A percentile compares a stretch with the other conserved stretches of the same genome.
Evolutionary conservation across 495 filamentous ascomycete genomes (phyloP).

Genomic region (Annulohypoxylon nitens): DNA sequence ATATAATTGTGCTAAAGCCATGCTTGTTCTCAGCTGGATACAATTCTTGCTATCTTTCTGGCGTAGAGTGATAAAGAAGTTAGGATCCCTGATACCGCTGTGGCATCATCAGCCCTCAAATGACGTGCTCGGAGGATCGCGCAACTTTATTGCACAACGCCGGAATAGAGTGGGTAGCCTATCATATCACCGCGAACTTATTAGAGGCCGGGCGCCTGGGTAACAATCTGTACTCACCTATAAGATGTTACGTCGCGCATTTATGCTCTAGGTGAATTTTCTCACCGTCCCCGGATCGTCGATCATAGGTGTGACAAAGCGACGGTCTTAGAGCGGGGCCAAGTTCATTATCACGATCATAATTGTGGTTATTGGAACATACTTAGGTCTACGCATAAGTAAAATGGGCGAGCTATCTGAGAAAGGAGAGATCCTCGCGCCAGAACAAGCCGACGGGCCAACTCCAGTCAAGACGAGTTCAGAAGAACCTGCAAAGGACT

Average conservation of each 20-base stretch:
- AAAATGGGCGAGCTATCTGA: slow-evolving; percentile 26
- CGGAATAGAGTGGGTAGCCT: slow-evolving; percentile 17
- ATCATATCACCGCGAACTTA: slow-evolving; percentile 13
- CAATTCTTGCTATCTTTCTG: not conserved
- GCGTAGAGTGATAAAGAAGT: not conserved
- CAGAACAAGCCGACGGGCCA: slow-evolving; percentile 4
- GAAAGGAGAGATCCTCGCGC: slow-evolving; percentile 20
- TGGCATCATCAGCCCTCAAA: slow-evolving; percentile 43
- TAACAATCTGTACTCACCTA: not conserved
- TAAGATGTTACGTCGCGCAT: not conserved
- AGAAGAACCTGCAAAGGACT: slow-evolving; percentile 8
- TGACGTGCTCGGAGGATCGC: slow-evolving; percentile 35
- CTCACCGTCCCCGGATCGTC: not conserved
- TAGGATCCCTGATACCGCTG: slow-evolving; percentile 9
- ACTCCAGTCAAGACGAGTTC: slow-evolving; percentile 8
- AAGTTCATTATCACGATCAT: not conserved
- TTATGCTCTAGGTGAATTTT: not conserved
- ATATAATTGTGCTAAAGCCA: not conserved
- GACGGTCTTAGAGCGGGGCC: not conserved
- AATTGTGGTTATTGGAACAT: not conserved
- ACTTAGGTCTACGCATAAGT: not conserved
- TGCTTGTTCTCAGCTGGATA: not conserved
- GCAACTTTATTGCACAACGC: slow-evolving; percentile 28
- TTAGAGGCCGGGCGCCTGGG: not conserved
- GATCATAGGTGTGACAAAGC: not conserved